Percentiles rank a stretch among this genome's conserved stretches.
phyloP scores from a whole-genome alignment of 2,329 filamentous ascomycete genomes.

The Alternaria novae-zelandiae region DNA sequence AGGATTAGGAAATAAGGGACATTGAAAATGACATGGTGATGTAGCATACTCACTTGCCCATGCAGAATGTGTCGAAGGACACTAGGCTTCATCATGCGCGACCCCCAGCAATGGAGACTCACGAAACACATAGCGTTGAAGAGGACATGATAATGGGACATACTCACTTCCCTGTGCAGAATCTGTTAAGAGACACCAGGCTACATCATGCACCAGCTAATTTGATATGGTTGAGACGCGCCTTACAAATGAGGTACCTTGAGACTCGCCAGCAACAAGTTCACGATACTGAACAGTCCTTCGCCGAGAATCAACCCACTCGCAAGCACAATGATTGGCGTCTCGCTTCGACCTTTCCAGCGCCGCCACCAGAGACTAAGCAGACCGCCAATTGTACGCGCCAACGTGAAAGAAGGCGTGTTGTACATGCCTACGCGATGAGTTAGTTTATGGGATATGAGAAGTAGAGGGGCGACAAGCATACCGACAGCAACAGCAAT shows the following conservation, averaged over 20 bases:
- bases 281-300: conserved; percentile 85
- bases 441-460: not conserved
- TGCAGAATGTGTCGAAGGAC: not conserved
- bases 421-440: conserved; percentile 83
- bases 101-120: no score
- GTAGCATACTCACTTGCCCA: not conserved
- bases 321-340: conserved; percentile 87
- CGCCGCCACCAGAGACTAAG: conserved; percentile 13
- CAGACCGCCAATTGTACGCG: conserved; percentile 78
- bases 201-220: not conserved
- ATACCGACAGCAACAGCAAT: conserved; percentile 92
- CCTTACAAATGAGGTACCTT: conserved; percentile 62
- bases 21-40: not conserved
- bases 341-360: conserved; percentile 60
- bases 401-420: conserved; percentile 92
- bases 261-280: conserved; percentile 79
- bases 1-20: not conserved
- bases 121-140: no score
- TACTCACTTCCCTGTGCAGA: not conserved
- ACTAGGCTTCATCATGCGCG: not conserved
- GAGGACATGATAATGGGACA: no score
- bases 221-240: not conserved
- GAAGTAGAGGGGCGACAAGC: conserved; percentile 30
- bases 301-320: conserved; percentile 77
- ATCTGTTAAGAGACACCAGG: not conserved